Evolutionary conservation across 345 rosid genomes (phyloP).

Genomic region (Syzygium jambos): DNA sequence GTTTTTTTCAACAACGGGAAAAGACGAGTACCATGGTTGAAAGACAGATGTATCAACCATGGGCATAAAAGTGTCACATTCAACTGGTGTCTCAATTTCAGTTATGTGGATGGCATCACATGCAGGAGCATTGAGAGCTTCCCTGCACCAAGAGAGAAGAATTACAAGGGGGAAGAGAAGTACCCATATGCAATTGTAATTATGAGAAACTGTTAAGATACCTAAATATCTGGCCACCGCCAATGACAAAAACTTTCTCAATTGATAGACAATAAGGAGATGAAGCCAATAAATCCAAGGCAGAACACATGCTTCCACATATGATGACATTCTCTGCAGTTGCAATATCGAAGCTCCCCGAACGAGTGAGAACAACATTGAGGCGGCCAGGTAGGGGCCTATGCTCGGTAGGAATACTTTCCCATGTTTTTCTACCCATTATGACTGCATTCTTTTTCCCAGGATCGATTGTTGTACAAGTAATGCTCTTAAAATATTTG

Average conservation of each 20-base stretch:
- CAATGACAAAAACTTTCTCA: slow-evolving; percentile 89
- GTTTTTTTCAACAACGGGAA: slow-evolving; percentile 60
- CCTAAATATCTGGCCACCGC: slow-evolving; percentile 86
- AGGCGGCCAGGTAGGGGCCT: slow-evolving; percentile 86
- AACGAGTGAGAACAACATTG: slow-evolving; percentile 89
- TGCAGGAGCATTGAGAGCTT: slow-evolving; percentile 57
- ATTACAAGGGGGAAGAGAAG: background rate
- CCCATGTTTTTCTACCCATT: slow-evolving; percentile 98
- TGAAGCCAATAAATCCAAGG: slow-evolving; percentile 64
- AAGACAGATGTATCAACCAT: slow-evolving; percentile 52
- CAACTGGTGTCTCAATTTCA: slow-evolving; percentile 63
- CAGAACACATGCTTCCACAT: slow-evolving; percentile 75
- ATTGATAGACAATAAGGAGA: slow-evolving; percentile 78
- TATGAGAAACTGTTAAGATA: slow-evolving; percentile 7
- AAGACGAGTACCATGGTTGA: slow-evolving; percentile 85
- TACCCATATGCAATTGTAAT: background rate
- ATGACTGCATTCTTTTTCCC: slow-evolving; percentile 79
- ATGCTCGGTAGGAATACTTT: slow-evolving; percentile 63
- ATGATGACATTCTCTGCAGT: slow-evolving; percentile 87
- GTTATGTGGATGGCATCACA: slow-evolving; percentile 91
- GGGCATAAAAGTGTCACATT: slow-evolving; percentile 89
- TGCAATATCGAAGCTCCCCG: slow-evolving; percentile 75
- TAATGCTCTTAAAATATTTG: slow-evolving; percentile 73
- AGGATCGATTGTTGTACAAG: slow-evolving; percentile 48
- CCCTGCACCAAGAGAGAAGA: slow-evolving; percentile 38